phyloP scores from a whole-genome alignment of 202 grass and related monocot species.

The Musa balbisiana region DNA sequence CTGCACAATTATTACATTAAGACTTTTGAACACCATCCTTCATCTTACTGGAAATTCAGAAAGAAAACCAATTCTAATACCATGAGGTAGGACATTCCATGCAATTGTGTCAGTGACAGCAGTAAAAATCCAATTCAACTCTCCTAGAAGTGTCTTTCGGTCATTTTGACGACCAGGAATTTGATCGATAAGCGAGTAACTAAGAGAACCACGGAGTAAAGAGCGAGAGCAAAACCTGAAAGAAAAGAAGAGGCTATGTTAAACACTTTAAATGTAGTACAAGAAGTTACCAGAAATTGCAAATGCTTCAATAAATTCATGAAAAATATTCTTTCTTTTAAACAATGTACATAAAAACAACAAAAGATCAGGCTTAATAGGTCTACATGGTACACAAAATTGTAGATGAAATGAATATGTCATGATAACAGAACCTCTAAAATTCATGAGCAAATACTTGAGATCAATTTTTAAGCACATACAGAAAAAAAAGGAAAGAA shows the following conservation, averaged over 20 bases:
- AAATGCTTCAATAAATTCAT: neutral
- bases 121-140: constrained; percentile 98
- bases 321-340: neutral
- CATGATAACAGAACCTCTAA: too few species aligned
- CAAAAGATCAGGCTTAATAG: neutral
- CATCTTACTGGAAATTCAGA: neutral
- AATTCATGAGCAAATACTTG: too few species aligned
- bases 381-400: neutral
- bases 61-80: constrained; percentile 26
- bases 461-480: neutral
- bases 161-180: constrained; percentile 96
- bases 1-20: constrained; percentile 34
- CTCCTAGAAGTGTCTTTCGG: constrained; percentile 88
- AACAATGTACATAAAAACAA: neutral
- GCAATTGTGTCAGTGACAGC: constrained; percentile 59
- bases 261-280: neutral
- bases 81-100: constrained; percentile 96
- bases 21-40: neutral
- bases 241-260: neutral
- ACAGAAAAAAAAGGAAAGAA: neutral
- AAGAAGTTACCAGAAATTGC: neutral
- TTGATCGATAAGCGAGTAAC: constrained; percentile 56
- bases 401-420: too few species aligned
- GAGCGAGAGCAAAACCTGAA: constrained; percentile 80
- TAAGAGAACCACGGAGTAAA: constrained; percentile 61